A percentile compares a stretch with the other conserved stretches of the same genome.
These are phyloP conservation scores for Omphalea diandra DNA, from an alignment of 441 rosid genomes.

Conservation along the genomic window DNA sequence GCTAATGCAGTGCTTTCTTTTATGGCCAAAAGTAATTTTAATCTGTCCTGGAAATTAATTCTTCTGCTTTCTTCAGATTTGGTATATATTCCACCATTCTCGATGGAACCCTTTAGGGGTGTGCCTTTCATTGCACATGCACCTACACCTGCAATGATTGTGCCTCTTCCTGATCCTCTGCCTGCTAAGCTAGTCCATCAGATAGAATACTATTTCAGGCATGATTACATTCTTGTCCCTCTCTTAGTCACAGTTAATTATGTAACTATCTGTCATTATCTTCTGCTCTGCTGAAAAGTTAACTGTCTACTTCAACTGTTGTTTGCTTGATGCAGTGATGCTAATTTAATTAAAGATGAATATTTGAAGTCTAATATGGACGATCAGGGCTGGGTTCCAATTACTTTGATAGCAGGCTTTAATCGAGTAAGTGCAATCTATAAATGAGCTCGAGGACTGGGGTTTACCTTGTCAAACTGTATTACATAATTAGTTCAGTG, in stretches of 20 bases:
- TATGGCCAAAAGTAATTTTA: not conserved
- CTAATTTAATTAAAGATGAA: constrained; percentile 64
- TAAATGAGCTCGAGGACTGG: constrained; percentile 3
- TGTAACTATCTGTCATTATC: constrained; percentile 9
- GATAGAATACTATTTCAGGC: constrained; percentile 92
- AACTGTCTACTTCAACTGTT: constrained; percentile 27
- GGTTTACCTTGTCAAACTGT: not conserved
- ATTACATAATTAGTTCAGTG: not conserved
- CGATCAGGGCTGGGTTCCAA: constrained; percentile 79
- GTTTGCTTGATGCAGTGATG: constrained; percentile 56
- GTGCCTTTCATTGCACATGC: constrained; percentile 38
- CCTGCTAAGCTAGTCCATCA: constrained; percentile 51
- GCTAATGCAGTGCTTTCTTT: not conserved
- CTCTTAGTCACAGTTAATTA: constrained; percentile 10
- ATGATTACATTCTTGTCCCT: constrained; percentile 13
- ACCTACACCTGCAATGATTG: constrained; percentile 39
- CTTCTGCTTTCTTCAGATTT: constrained; percentile 45
- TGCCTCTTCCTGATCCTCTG: constrained; percentile 55
- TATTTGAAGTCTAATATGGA: constrained; percentile 79
- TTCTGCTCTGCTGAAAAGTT: constrained; percentile 7
- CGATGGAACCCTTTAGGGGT: constrained; percentile 42
- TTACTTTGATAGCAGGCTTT: constrained; percentile 72
- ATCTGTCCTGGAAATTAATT: constrained; percentile 25
- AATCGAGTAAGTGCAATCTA: constrained; percentile 51
- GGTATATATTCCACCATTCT: constrained; percentile 37